Conservation (phyloP, 2,329 filamentous ascomycete genomes). For the Paecilomyces fulvus region DNA sequence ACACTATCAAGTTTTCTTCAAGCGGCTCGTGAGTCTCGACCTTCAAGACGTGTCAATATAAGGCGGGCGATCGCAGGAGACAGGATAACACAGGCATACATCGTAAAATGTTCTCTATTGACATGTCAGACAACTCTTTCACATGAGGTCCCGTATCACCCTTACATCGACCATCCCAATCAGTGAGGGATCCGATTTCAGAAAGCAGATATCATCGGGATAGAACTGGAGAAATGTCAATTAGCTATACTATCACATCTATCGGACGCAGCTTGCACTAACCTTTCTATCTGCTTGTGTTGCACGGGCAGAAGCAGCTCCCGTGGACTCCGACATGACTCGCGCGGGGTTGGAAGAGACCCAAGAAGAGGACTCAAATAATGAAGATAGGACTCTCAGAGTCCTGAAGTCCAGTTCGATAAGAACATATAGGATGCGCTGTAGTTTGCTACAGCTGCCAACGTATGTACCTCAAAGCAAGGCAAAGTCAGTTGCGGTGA, state of each 20-base stretch:
- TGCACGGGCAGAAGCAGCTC: not conserved
- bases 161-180: slow-evolving; percentile 13
- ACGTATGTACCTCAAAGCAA: not conserved
- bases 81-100: slow-evolving; percentile 1
- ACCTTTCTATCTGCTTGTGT: not conserved
- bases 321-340: not conserved
- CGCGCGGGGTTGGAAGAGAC: not conserved
- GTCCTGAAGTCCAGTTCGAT: not conserved
- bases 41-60: slow-evolving; percentile 5
- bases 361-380: not conserved
- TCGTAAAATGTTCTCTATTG: slow-evolving; percentile 6
- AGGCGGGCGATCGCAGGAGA: not conserved
- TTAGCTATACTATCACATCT: not conserved
- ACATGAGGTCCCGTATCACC: slow-evolving; percentile 1
- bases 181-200: slow-evolving; percentile 12
- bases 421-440: not conserved
- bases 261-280: not conserved
- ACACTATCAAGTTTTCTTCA: slow-evolving; percentile 25
- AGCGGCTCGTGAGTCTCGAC: slow-evolving; percentile 14
- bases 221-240: slow-evolving; percentile 9
- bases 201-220: slow-evolving; percentile 11
- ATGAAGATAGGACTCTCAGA: not conserved
- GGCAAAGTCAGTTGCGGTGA: not conserved
- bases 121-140: slow-evolving; percentile 1
- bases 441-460: not conserved